phyloP scores from a whole-genome alignment of 257 asterid species.

The Lycium barbarum region DNA sequence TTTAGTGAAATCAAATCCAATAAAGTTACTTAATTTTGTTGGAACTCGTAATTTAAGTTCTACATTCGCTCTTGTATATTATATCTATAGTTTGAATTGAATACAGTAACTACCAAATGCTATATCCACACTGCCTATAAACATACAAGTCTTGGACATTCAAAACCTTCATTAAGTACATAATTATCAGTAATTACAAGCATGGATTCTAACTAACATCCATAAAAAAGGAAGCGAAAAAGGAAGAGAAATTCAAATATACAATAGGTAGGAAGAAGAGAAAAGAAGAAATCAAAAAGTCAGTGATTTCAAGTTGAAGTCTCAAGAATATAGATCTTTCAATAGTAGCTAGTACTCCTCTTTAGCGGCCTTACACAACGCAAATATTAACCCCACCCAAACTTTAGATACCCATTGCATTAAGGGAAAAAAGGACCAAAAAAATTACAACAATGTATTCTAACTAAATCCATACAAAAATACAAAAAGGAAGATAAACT shows the following conservation, averaged over 20 bases:
- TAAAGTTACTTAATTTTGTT: too few species aligned
- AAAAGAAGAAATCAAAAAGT: too few species aligned
- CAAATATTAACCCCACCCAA: neutral
- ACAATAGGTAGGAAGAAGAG: neutral
- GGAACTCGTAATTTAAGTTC: too few species aligned
- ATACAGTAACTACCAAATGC: too few species aligned
- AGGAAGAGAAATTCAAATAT: neutral
- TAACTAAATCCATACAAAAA: conserved; percentile 12
- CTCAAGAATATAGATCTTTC: neutral
- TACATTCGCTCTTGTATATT: too few species aligned
- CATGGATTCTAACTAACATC: neutral
- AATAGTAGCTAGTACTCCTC: too few species aligned
- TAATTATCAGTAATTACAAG: neutral
- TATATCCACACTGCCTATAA: neutral
- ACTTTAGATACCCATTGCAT: neutral
- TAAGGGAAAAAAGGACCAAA: neutral
- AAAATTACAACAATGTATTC: conserved; percentile 20
- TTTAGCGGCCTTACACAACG: neutral
- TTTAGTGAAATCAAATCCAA: too few species aligned
- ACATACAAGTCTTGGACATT: too few species aligned
- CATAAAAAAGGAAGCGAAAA: neutral
- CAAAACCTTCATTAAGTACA: neutral
- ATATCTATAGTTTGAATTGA: too few species aligned
- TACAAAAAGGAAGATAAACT: neutral
- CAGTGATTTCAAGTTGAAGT: neutral